Evolutionary conservation across 495 filamentous ascomycete genomes (phyloP).

Genomic region (Trichocladium antarcticum): DNA sequence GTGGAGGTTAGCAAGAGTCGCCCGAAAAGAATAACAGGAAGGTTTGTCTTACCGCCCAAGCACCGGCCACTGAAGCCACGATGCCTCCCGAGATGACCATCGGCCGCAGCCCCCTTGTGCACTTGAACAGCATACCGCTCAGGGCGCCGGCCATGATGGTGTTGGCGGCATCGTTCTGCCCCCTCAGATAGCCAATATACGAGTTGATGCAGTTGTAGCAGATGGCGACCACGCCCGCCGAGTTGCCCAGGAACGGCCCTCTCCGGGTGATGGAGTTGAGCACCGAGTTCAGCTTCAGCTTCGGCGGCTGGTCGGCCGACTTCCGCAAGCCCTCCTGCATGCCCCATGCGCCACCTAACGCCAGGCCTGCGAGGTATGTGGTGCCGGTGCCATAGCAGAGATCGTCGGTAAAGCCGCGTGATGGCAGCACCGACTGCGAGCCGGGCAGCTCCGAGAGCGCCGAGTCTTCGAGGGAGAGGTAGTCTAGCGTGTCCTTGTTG

Average conservation of each 20-base stretch:
- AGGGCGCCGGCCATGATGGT: conserved; percentile 72
- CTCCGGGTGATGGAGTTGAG: conserved; percentile 85
- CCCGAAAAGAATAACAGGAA: background rate
- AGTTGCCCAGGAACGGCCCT: conserved; percentile 95
- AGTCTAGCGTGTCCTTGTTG: conserved; percentile 84
- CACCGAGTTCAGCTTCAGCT: conserved; percentile 82
- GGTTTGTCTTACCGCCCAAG: conserved; percentile 65
- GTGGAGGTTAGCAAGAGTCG: background rate
- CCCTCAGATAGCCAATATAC: conserved; percentile 70
- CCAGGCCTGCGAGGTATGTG: conserved; percentile 76
- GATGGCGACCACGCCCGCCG: conserved; percentile 86
- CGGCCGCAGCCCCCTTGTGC: conserved; percentile 74
- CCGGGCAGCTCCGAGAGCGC: conserved; percentile 82
- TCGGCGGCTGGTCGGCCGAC: conserved; percentile 64
- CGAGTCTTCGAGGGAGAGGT: conserved; percentile 86
- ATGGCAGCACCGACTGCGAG: conserved; percentile 73
- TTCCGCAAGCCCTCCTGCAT: conserved; percentile 74
- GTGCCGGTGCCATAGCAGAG: conserved; percentile 94
- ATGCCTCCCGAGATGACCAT: conserved; percentile 89
- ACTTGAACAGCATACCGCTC: conserved; percentile 92
- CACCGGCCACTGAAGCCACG: conserved; percentile 71
- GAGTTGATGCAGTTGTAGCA: conserved; percentile 92
- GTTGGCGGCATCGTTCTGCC: conserved; percentile 86
- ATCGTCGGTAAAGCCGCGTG: conserved; percentile 94
- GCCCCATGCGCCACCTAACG: conserved; percentile 86